Percentiles rank a stretch among this genome's conserved stretches.
phyloP scores from a whole-genome alignment of 1,284 basidiomycete genomes.

The Pascua guehoae region DNA sequence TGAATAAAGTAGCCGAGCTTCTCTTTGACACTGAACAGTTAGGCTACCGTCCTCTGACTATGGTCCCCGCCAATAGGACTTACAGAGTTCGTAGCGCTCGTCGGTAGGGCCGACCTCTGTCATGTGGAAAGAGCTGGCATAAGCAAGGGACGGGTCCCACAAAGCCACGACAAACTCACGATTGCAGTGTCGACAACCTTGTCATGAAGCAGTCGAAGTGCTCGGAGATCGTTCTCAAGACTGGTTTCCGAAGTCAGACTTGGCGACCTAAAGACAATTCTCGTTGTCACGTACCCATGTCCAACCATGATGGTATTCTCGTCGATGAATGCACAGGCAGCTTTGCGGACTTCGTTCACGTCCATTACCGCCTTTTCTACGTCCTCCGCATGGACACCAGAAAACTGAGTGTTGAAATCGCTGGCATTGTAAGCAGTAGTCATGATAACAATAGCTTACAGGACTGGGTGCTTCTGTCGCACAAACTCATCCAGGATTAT shows the following conservation, averaged over 20 bases:
- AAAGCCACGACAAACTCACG: conserved; percentile 24
- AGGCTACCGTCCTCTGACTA: conserved; percentile 1
- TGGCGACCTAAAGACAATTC: neutral
- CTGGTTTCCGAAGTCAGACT: conserved; percentile 16
- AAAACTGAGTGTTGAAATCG: conserved; percentile 82
- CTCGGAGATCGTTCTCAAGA: conserved; percentile 84
- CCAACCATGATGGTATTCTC: conserved; percentile 77
- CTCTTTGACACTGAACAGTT: conserved; percentile 61
- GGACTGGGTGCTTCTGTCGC: conserved; percentile 68
- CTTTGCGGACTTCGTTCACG: conserved; percentile 62
- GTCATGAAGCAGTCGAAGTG: conserved; percentile 76
- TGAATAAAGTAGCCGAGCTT: conserved; percentile 74
- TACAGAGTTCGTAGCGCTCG: conserved; percentile 74
- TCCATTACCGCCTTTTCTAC: conserved; percentile 61
- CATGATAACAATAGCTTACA: conserved; percentile 55
- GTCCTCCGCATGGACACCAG: conserved; percentile 67
- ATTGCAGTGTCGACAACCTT: conserved; percentile 77
- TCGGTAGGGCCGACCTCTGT: conserved; percentile 70
- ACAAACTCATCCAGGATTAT: conserved; percentile 78
- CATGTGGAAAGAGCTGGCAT: conserved; percentile 68
- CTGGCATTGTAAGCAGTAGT: conserved; percentile 48
- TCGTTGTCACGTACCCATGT: conserved; percentile 42
- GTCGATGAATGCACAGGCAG: conserved; percentile 67
- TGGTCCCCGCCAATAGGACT: conserved; percentile 32
- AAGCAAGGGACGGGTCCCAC: neutral